Conservation (phyloP, 768 basidiomycete species). For the Nidularia sp. region DNA sequence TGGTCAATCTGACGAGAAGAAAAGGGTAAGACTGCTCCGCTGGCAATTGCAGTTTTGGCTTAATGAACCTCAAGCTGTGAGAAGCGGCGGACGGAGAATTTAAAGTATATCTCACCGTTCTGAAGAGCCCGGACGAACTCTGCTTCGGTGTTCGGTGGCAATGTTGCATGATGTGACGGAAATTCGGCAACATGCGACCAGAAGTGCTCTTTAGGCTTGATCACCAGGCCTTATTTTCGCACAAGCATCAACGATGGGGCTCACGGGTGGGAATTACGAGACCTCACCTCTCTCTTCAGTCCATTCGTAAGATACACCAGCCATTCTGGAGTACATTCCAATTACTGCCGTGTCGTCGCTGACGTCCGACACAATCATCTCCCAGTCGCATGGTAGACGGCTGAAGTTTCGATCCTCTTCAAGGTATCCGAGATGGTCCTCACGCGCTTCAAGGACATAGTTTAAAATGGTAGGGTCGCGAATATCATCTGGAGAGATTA, state of each 20-base stretch:
- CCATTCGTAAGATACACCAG: constrained; percentile 28
- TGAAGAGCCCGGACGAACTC: constrained; percentile 26
- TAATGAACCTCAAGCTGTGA: constrained; percentile 16
- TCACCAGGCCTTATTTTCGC: constrained; percentile 15
- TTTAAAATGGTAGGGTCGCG: constrained; percentile 23
- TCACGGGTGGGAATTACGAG: not conserved
- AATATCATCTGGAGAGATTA: constrained; percentile 38
- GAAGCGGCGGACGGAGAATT: constrained; percentile 5
- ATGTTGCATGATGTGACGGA: constrained; percentile 32
- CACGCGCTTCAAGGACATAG: constrained; percentile 28
- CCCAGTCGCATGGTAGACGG: constrained; percentile 31
- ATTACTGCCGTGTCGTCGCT: constrained; percentile 27
- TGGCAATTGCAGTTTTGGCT: constrained; percentile 13
- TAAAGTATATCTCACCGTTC: constrained; percentile 17
- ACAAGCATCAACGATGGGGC: not conserved
- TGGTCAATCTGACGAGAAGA: constrained; percentile 30
- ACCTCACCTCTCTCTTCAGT: constrained; percentile 26
- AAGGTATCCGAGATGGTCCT: constrained; percentile 29
- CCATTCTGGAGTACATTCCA: constrained; percentile 31
- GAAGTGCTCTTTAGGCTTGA: constrained; percentile 26
- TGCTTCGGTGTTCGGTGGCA: constrained; percentile 28
- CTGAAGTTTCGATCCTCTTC: constrained; percentile 20
- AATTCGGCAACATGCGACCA: constrained; percentile 41
- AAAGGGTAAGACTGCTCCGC: constrained; percentile 30
- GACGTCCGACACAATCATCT: constrained; percentile 34